Base-by-base conservation (phyloP, 495 filamentous ascomycete species). In the Oleoguttula mirabilis region DNA sequence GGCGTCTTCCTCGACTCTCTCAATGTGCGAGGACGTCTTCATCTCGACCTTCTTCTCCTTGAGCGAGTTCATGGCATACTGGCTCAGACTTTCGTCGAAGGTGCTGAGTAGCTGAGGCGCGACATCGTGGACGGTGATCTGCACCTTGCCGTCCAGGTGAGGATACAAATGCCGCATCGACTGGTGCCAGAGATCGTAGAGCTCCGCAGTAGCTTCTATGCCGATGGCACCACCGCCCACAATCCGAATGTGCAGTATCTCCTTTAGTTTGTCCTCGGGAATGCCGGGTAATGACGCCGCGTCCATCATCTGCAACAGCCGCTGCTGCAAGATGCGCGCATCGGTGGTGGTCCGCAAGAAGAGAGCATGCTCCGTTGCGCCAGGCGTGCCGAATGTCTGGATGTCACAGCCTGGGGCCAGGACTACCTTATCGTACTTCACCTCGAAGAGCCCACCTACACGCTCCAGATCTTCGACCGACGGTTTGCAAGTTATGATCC, bases 61-160 rank as follows among this genome's bases (percentile, higher is more conserved):
- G 19, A 62, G 45, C 6, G 34, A 41, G 5, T 32, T 33, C 20
- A 53, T 54, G 1, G 59, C 59, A 33, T 62, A 60, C 20, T 60
- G 48, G 10, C 48, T 34, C n/a, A 60, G 40, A 14, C 57, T 60
- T 3, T 32, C 33, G 36, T 62, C 59, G 30, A 55, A 62, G 5
- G 38, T 47, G 8, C 41, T 37, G 11, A 62, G 38, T 10, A 62
- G 49, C 20, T 56, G 35, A 2, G 52, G 40, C 22, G 59, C 59
- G 15, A 62, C 57, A 44, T 62, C 57, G 34, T 60, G 48, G 45
- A 62, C 51, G 14, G 51, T 46, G 22, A 62, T 49, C 5, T 17
- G 37, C 6, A 56, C 21, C 10, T 52, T 36, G 3, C 36, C 48
- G 36, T 36, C 43, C 0, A 62, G 39, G 25, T 59, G 42, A 1